Base-by-base conservation (phyloP, 2,329 filamentous ascomycete genomes). In the Penicillium verrucosum region DNA sequence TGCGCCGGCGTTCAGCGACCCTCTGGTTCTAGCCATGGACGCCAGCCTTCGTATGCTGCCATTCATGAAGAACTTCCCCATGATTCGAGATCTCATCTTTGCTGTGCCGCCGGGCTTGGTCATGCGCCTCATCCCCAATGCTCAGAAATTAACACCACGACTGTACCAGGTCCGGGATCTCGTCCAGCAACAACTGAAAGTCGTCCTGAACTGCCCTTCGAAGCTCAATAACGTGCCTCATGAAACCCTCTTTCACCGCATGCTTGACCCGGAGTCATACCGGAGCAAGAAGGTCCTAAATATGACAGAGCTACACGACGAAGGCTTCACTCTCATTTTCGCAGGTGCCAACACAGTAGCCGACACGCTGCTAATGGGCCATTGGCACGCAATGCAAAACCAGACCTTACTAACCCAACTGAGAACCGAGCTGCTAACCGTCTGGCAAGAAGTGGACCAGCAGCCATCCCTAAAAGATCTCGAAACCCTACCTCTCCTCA, bases 261-360 rank as follows among this genome's bases (percentile, higher is more conserved):
- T 49, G 46, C 46, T 40, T 5, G 34, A 49, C n/a, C 34, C 46
- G 16, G 34, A 49, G 16, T 37, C 34, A 16, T 49, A 49, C n/a
- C 34, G 34, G n/a, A 49, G 46, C n/a, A 49, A 49, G 12, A n/a
- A 49, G 16, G 50, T 57, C 14, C 38, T 52, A 0, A 44, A 54
- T 34, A 14, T 57, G 29, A 49, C 50, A 37, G 55, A 52, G 5
- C 43, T 57, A 10, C 55, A 57, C 10, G 55, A 57, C 25, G 55
- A 57, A 47, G 55, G 55, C 6, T 57, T 57, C 51, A 57, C 55
- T 3, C 51, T 57, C 21, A 57, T 57, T 16, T 57, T 57, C 23
- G 55, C 55, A n/a, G 55, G 55, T 18, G 51, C 55, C 9, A 57
- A 57, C 29, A 57, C 55, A 27, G 55, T 57, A 32, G 55, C 55